These are phyloP conservation scores for Plectranthus barbatus DNA, from an alignment of 257 asterid genomes.

Conservation along the genomic window DNA sequence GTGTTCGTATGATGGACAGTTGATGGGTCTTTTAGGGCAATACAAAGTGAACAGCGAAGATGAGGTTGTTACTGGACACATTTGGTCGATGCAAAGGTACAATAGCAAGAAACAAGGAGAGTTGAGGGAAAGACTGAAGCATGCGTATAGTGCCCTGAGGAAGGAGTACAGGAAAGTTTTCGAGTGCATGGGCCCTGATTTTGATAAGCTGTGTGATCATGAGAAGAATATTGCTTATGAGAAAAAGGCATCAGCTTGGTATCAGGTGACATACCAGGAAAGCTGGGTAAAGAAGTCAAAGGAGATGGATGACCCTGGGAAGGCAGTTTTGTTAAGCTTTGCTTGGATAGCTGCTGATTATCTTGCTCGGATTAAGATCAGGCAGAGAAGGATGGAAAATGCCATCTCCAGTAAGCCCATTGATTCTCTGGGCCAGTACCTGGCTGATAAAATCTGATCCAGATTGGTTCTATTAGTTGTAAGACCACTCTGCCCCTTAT, in stretches of 20 bases:
- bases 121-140: constrained; percentile 75
- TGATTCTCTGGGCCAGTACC: constrained; percentile 60
- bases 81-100: constrained; percentile 84
- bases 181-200: constrained; percentile 45
- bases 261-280: constrained; percentile 67
- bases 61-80: constrained; percentile 81
- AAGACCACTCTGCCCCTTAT: constrained; percentile 35
- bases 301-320: constrained; percentile 37
- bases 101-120: constrained; percentile 66
- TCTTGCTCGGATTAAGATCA: constrained; percentile 68
- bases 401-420: constrained; percentile 44
- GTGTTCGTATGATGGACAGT: constrained; percentile 66
- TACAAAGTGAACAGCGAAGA: constrained; percentile 71
- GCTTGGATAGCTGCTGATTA: constrained; percentile 97
- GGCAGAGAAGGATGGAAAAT: constrained; percentile 28
- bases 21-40: constrained; percentile 69
- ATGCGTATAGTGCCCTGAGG: constrained; percentile 54
- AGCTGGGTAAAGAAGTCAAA: constrained; percentile 43
- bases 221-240: constrained; percentile 56
- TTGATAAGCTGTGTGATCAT: constrained; percentile 41
- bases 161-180: constrained; percentile 74
- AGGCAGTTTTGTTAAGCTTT: constrained; percentile 65
- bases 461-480: too few species aligned
- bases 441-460: constrained; percentile 60
- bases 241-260: constrained; percentile 92